Conservation (phyloP, 202 grass and related monocot species). For the Musa balbisiana region DNA sequence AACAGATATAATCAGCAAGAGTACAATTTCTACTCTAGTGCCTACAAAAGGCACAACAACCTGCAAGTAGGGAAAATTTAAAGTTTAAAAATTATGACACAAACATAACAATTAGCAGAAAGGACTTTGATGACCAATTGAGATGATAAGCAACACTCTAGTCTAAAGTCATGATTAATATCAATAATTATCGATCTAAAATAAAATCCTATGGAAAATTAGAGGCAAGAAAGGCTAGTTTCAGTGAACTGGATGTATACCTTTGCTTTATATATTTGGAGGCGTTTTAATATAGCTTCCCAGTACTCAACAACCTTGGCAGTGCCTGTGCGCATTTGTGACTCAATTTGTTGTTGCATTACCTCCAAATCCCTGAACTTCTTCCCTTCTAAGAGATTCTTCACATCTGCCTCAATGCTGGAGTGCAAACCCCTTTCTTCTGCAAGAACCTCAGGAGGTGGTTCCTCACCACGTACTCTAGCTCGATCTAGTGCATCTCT, state of each 20-base stretch:
- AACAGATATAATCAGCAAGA: too few species aligned
- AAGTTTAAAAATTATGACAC: too few species aligned
- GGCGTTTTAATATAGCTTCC: constrained; percentile 90
- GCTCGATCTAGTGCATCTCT: constrained; percentile 85
- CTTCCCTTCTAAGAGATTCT: constrained; percentile 73
- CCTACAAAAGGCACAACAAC: too few species aligned
- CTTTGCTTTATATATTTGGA: constrained; percentile 98
- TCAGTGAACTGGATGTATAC: constrained; percentile 29
- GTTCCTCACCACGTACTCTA: constrained; percentile 95
- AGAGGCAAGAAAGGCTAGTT: not conserved
- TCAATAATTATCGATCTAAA: not conserved
- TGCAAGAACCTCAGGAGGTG: constrained; percentile 62
- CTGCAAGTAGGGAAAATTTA: too few species aligned
- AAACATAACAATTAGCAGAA: too few species aligned
- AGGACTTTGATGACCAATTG: too few species aligned
- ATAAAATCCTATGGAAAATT: not conserved
- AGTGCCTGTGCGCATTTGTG: constrained; percentile 86
- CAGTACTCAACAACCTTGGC: constrained; percentile 99
- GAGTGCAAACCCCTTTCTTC: constrained; percentile 96
- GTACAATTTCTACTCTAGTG: too few species aligned
- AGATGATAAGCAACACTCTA: too few species aligned
- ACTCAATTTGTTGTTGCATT: constrained; percentile 91
- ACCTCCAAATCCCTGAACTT: constrained; percentile 58
- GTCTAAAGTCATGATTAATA: not conserved
- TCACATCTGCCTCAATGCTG: constrained; percentile 88